Conservation (phyloP, 2,329 filamentous ascomycete genomes). For the Aspergillus japonicus region DNA sequence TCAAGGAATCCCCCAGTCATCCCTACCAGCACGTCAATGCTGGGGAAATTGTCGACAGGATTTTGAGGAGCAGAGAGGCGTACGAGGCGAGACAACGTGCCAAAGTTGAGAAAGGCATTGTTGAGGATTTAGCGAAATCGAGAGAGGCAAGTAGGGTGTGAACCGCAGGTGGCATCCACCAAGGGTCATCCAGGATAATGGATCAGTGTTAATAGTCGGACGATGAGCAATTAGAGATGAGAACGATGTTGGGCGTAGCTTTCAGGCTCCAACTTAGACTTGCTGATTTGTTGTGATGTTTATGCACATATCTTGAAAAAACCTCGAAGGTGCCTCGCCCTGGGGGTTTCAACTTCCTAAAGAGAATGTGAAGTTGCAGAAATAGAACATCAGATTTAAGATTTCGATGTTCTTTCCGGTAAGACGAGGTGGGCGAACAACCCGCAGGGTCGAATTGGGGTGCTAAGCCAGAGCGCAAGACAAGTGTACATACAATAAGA, state of each 20-base stretch:
- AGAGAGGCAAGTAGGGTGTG: slow-evolving; percentile 51
- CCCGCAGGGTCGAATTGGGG: background rate
- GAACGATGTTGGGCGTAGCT: background rate
- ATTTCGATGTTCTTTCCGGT: background rate
- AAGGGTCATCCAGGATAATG: background rate
- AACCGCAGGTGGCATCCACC: background rate
- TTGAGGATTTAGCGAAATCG: slow-evolving; percentile 65
- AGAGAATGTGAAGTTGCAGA: background rate
- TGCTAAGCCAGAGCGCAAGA: background rate
- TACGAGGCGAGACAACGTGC: slow-evolving; percentile 90
- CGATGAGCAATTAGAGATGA: background rate
- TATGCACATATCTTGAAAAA: background rate
- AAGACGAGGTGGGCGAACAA: background rate
- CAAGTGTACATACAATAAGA: background rate
- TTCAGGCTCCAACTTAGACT: background rate
- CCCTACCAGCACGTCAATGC: slow-evolving; percentile 86
- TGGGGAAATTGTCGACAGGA: slow-evolving; percentile 84
- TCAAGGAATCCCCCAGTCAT: slow-evolving; percentile 73
- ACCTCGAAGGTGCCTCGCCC: background rate
- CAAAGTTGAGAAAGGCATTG: slow-evolving; percentile 82
- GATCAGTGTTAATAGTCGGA: background rate
- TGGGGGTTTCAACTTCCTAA: background rate
- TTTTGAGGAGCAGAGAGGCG: slow-evolving; percentile 78
- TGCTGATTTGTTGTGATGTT: background rate
- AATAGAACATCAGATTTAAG: background rate